Conservation (phyloP, 2,329 filamentous ascomycete species). For the Phyllachora maydis region DNA sequence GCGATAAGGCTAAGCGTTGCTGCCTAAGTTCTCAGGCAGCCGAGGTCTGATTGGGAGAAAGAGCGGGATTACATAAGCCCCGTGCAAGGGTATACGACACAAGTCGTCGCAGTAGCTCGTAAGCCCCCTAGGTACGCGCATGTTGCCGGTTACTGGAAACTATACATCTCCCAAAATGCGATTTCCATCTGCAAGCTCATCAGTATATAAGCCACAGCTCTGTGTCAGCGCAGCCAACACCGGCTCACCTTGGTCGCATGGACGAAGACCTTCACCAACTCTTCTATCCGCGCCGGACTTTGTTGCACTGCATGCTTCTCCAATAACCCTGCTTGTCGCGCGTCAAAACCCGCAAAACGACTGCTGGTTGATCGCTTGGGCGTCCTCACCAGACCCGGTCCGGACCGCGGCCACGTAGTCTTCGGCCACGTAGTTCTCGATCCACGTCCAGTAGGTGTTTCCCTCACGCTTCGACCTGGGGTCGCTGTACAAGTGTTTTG, state of each 20-base stretch:
- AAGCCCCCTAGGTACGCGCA: too few species aligned
- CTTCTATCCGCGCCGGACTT: constrained; percentile 56
- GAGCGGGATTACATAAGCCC: too few species aligned
- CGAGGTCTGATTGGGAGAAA: too few species aligned
- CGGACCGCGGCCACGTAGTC: constrained; percentile 58
- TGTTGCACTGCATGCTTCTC: constrained; percentile 57
- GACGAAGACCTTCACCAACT: constrained; percentile 67
- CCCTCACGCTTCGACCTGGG: constrained; percentile 36
- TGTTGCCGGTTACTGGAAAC: too few species aligned
- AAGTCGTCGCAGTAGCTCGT: too few species aligned
- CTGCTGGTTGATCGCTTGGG: too few species aligned
- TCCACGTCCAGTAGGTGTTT: constrained; percentile 78
- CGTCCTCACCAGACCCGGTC: constrained; percentile 48
- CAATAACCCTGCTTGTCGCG: constrained; percentile 37
- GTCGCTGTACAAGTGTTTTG: constrained; percentile 45
- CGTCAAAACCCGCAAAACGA: too few species aligned
- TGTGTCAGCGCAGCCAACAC: constrained; percentile 2
- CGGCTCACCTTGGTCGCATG: constrained; percentile 57
- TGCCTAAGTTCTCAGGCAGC: too few species aligned
- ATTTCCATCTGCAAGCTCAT: constrained; percentile 40
- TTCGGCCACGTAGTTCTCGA: constrained; percentile 68
- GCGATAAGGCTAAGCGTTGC: too few species aligned
- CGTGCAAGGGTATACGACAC: too few species aligned
- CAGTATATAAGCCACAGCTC: constrained; percentile 3
- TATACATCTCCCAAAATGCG: constrained; percentile 53